These are phyloP conservation scores for Mycena capillaripes DNA, from an alignment of 768 basidiomycete species.

Conservation along the genomic window DNA sequence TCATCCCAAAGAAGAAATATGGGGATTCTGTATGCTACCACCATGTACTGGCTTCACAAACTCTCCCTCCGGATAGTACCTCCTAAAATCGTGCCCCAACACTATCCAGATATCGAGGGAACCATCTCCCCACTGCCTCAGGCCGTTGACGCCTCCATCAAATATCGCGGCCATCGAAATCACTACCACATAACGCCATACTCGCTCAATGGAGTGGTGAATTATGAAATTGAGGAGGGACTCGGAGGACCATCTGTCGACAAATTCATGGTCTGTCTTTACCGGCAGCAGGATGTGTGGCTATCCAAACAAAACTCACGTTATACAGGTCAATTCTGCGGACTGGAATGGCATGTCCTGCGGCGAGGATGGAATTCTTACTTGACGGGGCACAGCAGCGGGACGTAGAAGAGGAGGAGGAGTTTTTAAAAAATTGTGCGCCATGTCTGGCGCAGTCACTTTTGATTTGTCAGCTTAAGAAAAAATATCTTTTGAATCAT, in stretches of 20 bases:
- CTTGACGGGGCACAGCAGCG: not conserved
- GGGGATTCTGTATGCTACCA: not conserved
- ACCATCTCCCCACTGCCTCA: not conserved
- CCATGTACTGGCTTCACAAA: not conserved
- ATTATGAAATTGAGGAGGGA: no score
- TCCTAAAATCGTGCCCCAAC: not conserved
- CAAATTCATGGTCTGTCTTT: no score
- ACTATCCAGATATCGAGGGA: not conserved
- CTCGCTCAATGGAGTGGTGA: no score
- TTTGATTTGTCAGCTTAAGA: not conserved
- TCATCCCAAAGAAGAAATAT: not conserved
- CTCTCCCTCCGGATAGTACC: not conserved
- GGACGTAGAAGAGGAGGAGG: not conserved
- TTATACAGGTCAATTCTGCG: no score
- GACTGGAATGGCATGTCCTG: no score
- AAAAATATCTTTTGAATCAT: conserved; percentile 11
- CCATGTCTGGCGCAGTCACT: not conserved
- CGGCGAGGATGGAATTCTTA: no score
- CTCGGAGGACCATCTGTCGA: no score
- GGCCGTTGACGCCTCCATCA: not conserved
- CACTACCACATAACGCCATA: not conserved
- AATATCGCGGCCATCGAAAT: not conserved
- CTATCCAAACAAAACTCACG: no score
- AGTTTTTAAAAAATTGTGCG: not conserved
- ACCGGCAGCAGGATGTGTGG: no score